Base-by-base conservation (phyloP, 805 yeast genomes). In the Saccharomycopsis sp. region DNA sequence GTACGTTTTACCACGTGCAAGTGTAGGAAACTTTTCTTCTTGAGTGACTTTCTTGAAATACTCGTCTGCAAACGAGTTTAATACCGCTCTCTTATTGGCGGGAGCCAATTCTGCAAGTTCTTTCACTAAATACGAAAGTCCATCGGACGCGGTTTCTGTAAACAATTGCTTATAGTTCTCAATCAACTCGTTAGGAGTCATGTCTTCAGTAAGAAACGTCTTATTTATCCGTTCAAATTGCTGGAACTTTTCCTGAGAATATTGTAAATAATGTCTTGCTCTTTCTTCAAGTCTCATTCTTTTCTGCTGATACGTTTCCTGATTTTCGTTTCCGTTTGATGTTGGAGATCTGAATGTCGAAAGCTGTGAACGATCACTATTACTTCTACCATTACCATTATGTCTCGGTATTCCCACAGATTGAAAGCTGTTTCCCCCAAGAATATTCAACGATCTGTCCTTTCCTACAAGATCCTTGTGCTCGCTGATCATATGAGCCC, bases 401-500 rank as follows among this genome's bases (percentile, higher is more conserved):
- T 76, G 75, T 56, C 69, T 52, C 50, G 69, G 67, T 59, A 71
- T 70, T 24, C 64, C 65, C 29, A n/a, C 69, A 58, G 9, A 62
- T 57, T 38, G 61, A n/a, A 29, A 20, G 38, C 52, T 14, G 17
- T 24, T 24, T 8, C 38, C 20, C 56, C 73, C 66, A 9, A 69
- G 47, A 2, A 49, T 22, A 12, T 52, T 23, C 17, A 80, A 69
- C 14, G 76, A 68, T 53, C 73, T 71, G 52, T 77, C 77, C 25
- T 72, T 75, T 14, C 81, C 83, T 50, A 78, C 72, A 2, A 85
- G 64, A 3, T 80, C 80, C 1, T 87, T 83, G 70, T 94, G 99
- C 65, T 87, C 93, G 63, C 83, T 81, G 53, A 90, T 72, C 84
- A 90, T 85, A 71, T 94, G 99, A 1, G 96, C 92, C 57, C 87